A percentile compares a stretch with the other conserved stretches of the same genome.
phyloP scores from a whole-genome alignment of 345 rosid genomes.

The Conringia planisiliqua region DNA sequence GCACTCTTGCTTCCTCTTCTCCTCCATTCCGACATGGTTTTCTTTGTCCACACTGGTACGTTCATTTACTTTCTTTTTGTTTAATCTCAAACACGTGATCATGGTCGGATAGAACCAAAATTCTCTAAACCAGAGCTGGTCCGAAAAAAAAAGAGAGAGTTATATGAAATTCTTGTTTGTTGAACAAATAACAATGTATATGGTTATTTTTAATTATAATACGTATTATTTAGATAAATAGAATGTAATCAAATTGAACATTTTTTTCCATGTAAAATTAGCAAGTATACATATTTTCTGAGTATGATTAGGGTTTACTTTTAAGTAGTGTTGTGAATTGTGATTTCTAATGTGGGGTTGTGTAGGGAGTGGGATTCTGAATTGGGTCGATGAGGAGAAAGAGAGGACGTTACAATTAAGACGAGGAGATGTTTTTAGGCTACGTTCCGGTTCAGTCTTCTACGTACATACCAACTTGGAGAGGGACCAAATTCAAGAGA shows the following conservation, averaged over 20 bases:
- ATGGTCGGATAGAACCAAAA: background rate
- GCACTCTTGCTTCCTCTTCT: conserved; percentile 77
- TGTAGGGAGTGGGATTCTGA: conserved; percentile 53
- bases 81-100: background rate
- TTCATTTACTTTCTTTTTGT: background rate
- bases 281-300: background rate
- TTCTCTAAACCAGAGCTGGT: background rate
- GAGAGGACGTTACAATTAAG: conserved; percentile 42
- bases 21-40: conserved; percentile 79
- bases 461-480: conserved; percentile 51
- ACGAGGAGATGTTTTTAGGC: conserved; percentile 64
- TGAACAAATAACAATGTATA: background rate
- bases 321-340: background rate
- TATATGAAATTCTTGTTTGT: background rate
- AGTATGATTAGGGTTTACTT: background rate
- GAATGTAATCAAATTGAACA: background rate
- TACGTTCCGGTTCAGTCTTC: conserved; percentile 63
- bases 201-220: background rate
- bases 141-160: background rate
- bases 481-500: conserved; percentile 35
- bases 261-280: background rate
- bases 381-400: conserved; percentile 48
- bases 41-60: conserved; percentile 71
- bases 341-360: background rate
- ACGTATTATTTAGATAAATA: background rate